Percentiles rank a stretch among this genome's conserved stretches.
Conservation (phyloP, 768 basidiomycete species). For the Tulasnella sp. region DNA sequence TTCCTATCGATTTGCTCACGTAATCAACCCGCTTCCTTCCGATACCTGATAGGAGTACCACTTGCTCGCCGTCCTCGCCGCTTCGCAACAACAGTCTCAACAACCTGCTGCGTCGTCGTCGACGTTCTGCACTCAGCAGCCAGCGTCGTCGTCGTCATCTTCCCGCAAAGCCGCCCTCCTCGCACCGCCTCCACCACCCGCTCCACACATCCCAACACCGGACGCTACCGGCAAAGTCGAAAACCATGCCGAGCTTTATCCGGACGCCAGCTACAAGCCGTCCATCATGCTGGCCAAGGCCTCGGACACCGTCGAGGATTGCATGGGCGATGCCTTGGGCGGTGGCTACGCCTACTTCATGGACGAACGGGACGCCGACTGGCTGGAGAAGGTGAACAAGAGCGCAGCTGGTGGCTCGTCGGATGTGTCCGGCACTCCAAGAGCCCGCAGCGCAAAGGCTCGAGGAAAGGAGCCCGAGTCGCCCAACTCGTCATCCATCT, state of each 20-base stretch:
- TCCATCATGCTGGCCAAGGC: slow-evolving; percentile 67
- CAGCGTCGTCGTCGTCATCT: slow-evolving; percentile 21
- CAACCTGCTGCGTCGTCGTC: slow-evolving; percentile 4
- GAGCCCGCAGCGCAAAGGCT: slow-evolving; percentile 54
- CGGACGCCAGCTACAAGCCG: slow-evolving; percentile 57
- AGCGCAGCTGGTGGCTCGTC: slow-evolving; percentile 75
- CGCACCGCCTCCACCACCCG: slow-evolving; percentile 31
- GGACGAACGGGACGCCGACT: slow-evolving; percentile 93
- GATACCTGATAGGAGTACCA: slow-evolving; percentile 38
- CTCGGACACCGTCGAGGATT: slow-evolving; percentile 79
- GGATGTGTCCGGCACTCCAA: slow-evolving; percentile 49
- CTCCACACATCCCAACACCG: slow-evolving; percentile 84
- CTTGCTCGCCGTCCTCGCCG: slow-evolving; percentile 45
- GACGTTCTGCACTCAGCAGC: slow-evolving; percentile 25
- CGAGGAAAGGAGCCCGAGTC: slow-evolving; percentile 78
- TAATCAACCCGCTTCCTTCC: background rate
- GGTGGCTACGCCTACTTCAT: slow-evolving; percentile 82
- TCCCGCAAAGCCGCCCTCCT: slow-evolving; percentile 23
- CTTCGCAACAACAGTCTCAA: slow-evolving; percentile 31
- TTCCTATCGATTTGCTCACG: slow-evolving; percentile 10
- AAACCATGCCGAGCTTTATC: slow-evolving; percentile 71
- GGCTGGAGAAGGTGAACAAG: slow-evolving; percentile 88
- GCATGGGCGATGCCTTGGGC: slow-evolving; percentile 44
- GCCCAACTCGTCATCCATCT: slow-evolving; percentile 37
- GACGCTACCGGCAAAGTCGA: slow-evolving; percentile 72